phyloP scores from a whole-genome alignment of 2,329 filamentous ascomycete genomes.

The Gaeumannomyces tritici region DNA sequence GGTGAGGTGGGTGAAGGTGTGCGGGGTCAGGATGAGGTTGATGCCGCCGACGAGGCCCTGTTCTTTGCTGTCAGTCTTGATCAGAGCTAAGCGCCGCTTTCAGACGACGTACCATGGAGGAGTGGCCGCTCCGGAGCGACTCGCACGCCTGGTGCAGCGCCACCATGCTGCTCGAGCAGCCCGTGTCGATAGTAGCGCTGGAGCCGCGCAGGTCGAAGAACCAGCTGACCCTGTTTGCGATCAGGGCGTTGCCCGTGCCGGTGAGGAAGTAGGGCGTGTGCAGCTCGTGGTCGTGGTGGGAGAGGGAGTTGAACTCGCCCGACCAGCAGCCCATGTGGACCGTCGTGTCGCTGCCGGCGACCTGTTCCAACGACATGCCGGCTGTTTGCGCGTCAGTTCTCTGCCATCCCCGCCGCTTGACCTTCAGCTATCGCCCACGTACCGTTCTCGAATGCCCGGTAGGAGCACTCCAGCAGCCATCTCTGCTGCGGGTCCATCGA shows the following conservation, averaged over 20 bases:
- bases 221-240: slow-evolving; percentile 24
- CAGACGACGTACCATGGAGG: background rate
- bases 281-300: slow-evolving; percentile 13
- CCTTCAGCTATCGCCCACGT: background rate
- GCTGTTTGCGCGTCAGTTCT: slow-evolving; percentile 5
- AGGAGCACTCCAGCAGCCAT: slow-evolving; percentile 22
- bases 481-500: slow-evolving; percentile 23
- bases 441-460: slow-evolving; percentile 22
- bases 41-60: slow-evolving; percentile 5
- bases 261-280: slow-evolving; percentile 14
- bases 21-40: slow-evolving; percentile 1
- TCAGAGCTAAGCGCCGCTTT: too few relatives aligned
- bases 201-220: slow-evolving; percentile 24
- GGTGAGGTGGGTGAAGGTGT: slow-evolving; percentile 1
- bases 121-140: background rate
- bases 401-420: background rate
- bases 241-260: slow-evolving; percentile 16
- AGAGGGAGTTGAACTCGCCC: slow-evolving; percentile 13
- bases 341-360: slow-evolving; percentile 17
- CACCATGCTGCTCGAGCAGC: slow-evolving; percentile 25
- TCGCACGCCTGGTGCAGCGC: slow-evolving; percentile 9
- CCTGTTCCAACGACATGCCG: slow-evolving; percentile 16
- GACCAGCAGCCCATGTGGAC: slow-evolving; percentile 22
- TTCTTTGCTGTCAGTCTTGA: slow-evolving; percentile 8
- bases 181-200: slow-evolving; percentile 26